These are phyloP conservation scores for Excoecaria cochinchinensis DNA, from an alignment of 345 rosid species.

Conservation along the genomic window DNA sequence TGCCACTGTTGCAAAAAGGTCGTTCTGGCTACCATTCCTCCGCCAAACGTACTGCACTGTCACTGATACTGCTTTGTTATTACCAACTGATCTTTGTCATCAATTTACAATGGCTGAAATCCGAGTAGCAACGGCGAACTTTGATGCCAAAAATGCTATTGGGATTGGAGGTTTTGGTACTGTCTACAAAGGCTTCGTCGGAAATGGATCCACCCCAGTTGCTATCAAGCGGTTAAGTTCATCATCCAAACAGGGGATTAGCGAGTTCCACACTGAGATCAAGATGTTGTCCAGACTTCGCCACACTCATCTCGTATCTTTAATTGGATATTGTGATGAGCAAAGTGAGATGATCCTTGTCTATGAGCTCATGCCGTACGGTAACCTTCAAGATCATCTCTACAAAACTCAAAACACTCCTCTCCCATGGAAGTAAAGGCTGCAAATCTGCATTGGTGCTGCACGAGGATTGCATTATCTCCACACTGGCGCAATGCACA, in stretches of 20 bases:
- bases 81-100: conserved; percentile 27
- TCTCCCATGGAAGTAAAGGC: conserved; percentile 35
- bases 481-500: conserved; percentile 26
- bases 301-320: conserved; percentile 34
- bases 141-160: conserved; percentile 12
- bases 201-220: conserved; percentile 14
- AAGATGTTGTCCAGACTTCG: conserved; percentile 40
- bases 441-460: conserved; percentile 36
- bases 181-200: conserved; percentile 29
- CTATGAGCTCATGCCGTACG: conserved; percentile 31
- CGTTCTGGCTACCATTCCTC: conserved; percentile 14
- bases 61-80: background rate
- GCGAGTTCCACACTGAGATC: conserved; percentile 40
- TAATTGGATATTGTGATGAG: conserved; percentile 41
- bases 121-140: conserved; percentile 24
- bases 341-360: conserved; percentile 39
- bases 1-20: background rate
- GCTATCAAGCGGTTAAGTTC: conserved; percentile 37
- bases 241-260: conserved; percentile 35
- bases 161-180: conserved; percentile 38
- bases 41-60: background rate
- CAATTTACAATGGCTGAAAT: conserved; percentile 31
- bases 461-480: conserved; percentile 34
- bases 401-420: conserved; percentile 15
- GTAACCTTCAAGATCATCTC: conserved; percentile 31